These are phyloP conservation scores for Komagataella phaffii DNA, from an alignment of 805 yeast genomes.

Conservation along the genomic window DNA sequence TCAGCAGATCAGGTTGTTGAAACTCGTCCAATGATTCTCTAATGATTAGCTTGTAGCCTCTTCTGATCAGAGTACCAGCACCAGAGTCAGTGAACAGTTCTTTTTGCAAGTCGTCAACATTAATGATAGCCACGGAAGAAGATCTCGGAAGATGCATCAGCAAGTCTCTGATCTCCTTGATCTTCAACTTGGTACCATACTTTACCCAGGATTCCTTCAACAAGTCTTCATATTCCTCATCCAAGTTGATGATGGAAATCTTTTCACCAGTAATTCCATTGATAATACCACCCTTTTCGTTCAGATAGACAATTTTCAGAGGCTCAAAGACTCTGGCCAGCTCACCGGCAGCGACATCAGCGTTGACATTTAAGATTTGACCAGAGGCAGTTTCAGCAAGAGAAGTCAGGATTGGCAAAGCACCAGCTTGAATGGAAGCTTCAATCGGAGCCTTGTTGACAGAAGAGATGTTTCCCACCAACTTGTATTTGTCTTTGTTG, in stretches of 20 bases:
- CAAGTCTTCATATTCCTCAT: conserved; percentile 87
- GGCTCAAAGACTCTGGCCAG: conserved; percentile 95
- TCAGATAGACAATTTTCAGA: conserved; percentile 86
- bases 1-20: conserved; percentile 58
- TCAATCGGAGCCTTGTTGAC: conserved; percentile 87
- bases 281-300: conserved; percentile 95
- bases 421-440: conserved; percentile 92
- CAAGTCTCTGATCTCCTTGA: conserved; percentile 90
- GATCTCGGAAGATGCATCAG: conserved; percentile 92
- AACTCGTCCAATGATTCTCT: conserved; percentile 61
- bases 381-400: conserved; percentile 95
- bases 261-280: conserved; percentile 89
- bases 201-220: conserved; percentile 96
- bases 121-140: conserved; percentile 94
- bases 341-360: conserved; percentile 98
- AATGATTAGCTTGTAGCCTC: conserved; percentile 82
- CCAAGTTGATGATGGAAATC: conserved; percentile 80
- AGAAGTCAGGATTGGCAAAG: conserved; percentile 91
- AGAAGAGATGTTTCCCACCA: conserved; percentile 80
- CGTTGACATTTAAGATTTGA: conserved; percentile 92
- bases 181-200: conserved; percentile 95
- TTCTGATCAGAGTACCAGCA: conserved; percentile 96
- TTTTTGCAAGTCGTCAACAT: conserved; percentile 89
- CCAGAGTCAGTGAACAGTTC: conserved; percentile 98
- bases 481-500: conserved; percentile 79